Percentiles rank a stretch among this genome's conserved stretches.
phyloP scores from a whole-genome alignment of 805 yeast species.

The Starmera quercuum region DNA sequence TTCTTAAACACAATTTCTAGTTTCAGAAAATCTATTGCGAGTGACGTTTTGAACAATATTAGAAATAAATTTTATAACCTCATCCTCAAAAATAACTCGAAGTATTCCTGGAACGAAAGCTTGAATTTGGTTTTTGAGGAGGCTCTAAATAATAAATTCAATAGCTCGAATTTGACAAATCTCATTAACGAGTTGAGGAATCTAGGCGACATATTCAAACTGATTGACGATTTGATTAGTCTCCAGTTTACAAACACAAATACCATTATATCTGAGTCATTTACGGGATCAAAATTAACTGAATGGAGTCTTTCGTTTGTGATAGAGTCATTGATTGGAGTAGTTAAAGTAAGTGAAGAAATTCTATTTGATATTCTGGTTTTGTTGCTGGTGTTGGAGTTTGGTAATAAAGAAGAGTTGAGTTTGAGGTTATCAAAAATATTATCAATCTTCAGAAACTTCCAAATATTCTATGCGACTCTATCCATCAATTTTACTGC shows the following conservation, averaged over 20 bases:
- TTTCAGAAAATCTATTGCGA: conserved; percentile 33
- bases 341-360: conserved; percentile 20
- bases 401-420: conserved; percentile 21
- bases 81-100: conserved; percentile 23
- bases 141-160: conserved; percentile 32
- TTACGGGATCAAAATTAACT: conserved; percentile 14
- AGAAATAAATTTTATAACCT: conserved; percentile 29
- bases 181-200: conserved; percentile 33
- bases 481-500: conserved; percentile 9
- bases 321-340: conserved; percentile 21
- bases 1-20: conserved; percentile 27
- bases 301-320: conserved; percentile 15
- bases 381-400: conserved; percentile 28
- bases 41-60: conserved; percentile 25
- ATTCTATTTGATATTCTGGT: conserved; percentile 25
- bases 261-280: conserved; percentile 1
- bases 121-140: conserved; percentile 31
- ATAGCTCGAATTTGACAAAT: conserved; percentile 26
- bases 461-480: conserved; percentile 10
- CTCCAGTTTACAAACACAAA: conserved; percentile 12
- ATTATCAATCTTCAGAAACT: conserved; percentile 10
- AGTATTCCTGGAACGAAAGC: conserved; percentile 24
- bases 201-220: conserved; percentile 26
- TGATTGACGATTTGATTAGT: conserved; percentile 30
- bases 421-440: conserved; percentile 10